Base-by-base conservation (phyloP, 169 alveolate species). In the Eimeria falciformis region DNA sequence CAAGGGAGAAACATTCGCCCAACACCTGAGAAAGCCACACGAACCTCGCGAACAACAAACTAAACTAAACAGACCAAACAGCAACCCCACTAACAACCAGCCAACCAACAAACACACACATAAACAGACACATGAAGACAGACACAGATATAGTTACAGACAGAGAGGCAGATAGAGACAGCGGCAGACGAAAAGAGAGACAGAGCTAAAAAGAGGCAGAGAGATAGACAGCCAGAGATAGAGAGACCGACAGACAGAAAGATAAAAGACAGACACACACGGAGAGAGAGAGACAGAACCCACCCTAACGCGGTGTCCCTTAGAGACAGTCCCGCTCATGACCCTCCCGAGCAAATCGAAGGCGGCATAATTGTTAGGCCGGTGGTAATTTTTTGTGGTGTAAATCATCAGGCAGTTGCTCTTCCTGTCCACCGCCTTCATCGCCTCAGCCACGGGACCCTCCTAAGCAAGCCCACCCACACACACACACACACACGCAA, bases 271-370 rank as follows among this genome's bases (percentile, higher is more conserved):
- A 62, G 25, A 69, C 5, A 69, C 53, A 5, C 25, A 23, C 81
- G 2, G 46, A 27, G 43, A 23, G 12, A 78, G 12, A 6, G 1
- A 23, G 12, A 18, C 65, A 75, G 33, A 12, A n/a, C 23, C 97
- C 95, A 99, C 97, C 94, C 92, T 95, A 46, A 99, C 99, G 5
- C 97, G 96, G 83, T 98, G 98, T 0, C 99, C 99, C 93, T 97
- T 97, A 86, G 93, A 92, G 37, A 99, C 87, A 21, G 99, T 98
- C 55, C 99, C 99, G 37, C 99, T 97, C 96, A 98, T 92, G 47
- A 99, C 99, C 71, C 99, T 95, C 1, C 99, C 99, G 79, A 98
- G 97, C 65, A 98, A 96, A 92, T 98, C 99, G 91, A 99, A 98
- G 78, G 98, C 91, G 65, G 43, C 53, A 82, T 95, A 95, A 86